Percentiles rank a stretch among this genome's conserved stretches.
phyloP scores from a whole-genome alignment of 177 flowering plant species.

The Viscum album region DNA sequence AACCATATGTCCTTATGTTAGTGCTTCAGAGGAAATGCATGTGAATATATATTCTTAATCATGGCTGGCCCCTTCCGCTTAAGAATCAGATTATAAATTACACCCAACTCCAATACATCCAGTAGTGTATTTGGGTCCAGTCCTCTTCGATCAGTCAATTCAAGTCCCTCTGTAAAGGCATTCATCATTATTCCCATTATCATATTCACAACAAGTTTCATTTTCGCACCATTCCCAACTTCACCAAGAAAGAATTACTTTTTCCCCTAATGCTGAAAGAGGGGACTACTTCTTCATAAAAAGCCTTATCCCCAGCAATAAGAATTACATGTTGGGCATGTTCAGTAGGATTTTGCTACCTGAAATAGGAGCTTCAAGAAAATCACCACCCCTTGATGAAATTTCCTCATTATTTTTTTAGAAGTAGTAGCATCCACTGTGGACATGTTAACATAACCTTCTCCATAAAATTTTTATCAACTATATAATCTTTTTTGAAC shows the following conservation, averaged over 20 bases:
- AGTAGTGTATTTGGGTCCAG: conserved; percentile 58
- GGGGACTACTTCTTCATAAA: conserved; percentile 67
- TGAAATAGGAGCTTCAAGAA: conserved; percentile 94
- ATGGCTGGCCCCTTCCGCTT: conserved; percentile 76
- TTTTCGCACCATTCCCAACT: conserved; percentile 94
- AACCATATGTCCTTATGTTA: conserved; percentile 97
- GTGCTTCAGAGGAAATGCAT: conserved; percentile 93
- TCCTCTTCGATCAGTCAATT: conserved; percentile 68
- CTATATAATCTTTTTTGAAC: conserved; percentile 74
- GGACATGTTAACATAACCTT: conserved; percentile 94
- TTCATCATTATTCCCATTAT: conserved; percentile 97
- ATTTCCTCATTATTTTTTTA: conserved; percentile 67
- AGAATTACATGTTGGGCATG: conserved; percentile 90
- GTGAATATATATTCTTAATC: conserved; percentile 48
- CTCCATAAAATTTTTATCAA: conserved; percentile 70
- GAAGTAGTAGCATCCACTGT: conserved; percentile 91
- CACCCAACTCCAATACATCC: conserved; percentile 81
- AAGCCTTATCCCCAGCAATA: conserved; percentile 82
- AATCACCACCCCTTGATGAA: conserved; percentile 52
- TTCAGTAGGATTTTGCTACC: conserved; percentile 99
- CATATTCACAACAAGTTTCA: conserved; percentile 99
- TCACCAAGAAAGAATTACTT: conserved; percentile 77
- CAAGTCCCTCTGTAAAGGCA: conserved; percentile 91
- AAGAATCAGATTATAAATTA: conserved; percentile 73
- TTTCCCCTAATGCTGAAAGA: conserved; percentile 81